Conservation (phyloP, 1,284 basidiomycete genomes). For the Entoloma clypeatum region DNA sequence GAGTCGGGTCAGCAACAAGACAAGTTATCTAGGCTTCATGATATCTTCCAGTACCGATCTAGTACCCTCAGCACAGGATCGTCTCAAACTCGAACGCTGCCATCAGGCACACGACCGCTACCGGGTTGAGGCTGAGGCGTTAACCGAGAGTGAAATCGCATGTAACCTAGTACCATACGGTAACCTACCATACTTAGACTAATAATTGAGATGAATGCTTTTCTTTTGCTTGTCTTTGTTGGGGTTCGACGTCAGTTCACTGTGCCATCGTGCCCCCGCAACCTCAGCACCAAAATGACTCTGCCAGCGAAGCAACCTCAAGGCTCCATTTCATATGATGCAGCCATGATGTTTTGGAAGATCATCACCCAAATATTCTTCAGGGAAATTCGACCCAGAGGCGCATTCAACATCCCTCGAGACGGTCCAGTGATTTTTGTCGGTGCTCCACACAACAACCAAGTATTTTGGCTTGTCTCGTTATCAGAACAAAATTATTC, state of each 20-base stretch:
- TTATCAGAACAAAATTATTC: slow-evolving; percentile 8
- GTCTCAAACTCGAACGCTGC: slow-evolving; percentile 40
- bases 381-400: slow-evolving; percentile 91
- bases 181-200: slow-evolving; percentile 8
- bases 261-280: background rate
- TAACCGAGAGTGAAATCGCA: background rate
- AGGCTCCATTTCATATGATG: slow-evolving; percentile 49
- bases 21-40: slow-evolving; percentile 68
- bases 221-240: slow-evolving; percentile 15
- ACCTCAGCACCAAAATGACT: slow-evolving; percentile 13
- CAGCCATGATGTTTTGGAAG: slow-evolving; percentile 74
- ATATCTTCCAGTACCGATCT: slow-evolving; percentile 77
- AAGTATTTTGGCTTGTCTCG: slow-evolving; percentile 43
- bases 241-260: background rate
- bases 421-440: slow-evolving; percentile 96
- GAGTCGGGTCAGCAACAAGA: slow-evolving; percentile 46
- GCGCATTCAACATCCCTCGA: slow-evolving; percentile 91
- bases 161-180: background rate
- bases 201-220: slow-evolving; percentile 1
- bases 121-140: slow-evolving; percentile 2
- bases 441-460: slow-evolving; percentile 95
- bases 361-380: slow-evolving; percentile 95
- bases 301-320: slow-evolving; percentile 11
- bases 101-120: slow-evolving; percentile 24
- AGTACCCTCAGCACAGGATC: slow-evolving; percentile 64